phyloP scores from a whole-genome alignment of 2,329 filamentous ascomycete genomes.

The Penicillium olsonii region DNA sequence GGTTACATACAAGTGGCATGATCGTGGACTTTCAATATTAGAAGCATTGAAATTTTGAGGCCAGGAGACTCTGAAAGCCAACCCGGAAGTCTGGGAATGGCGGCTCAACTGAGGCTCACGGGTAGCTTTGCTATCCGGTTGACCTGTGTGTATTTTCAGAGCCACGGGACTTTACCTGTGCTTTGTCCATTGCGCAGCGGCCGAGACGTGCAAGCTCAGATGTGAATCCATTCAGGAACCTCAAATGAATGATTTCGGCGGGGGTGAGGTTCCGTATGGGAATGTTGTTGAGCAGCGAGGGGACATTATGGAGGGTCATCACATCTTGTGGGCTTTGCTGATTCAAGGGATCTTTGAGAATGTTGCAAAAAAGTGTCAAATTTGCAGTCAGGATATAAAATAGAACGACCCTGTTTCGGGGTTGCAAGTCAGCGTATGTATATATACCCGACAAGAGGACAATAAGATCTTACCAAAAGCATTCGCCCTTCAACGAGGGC shows the following conservation, averaged over 20 bases:
- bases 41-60: no score
- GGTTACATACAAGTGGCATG: no score
- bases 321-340: neutral
- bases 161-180: neutral
- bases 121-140: no score
- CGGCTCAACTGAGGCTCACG: no score
- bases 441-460: no score
- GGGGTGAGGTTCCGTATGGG: slow-evolving; percentile 9
- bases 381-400: slow-evolving; percentile 55
- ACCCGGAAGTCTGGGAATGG: no score
- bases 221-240: slow-evolving; percentile 7
- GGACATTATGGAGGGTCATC: slow-evolving; percentile 2
- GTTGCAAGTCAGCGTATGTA: no score
- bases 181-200: neutral
- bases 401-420: slow-evolving; percentile 47
- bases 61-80: no score
- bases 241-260: slow-evolving; percentile 9
- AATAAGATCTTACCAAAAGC: no score
- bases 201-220: slow-evolving; percentile 8
- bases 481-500: no score
- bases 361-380: slow-evolving; percentile 52
- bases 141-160: no score
- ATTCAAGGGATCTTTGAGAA: slow-evolving; percentile 43
- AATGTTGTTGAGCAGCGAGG: slow-evolving; percentile 1
- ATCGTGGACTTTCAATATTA: no score